A percentile compares a stretch with the other conserved stretches of the same genome.
Conservation (phyloP, 2,329 filamentous ascomycete genomes). For the Fusarium irregulare region DNA sequence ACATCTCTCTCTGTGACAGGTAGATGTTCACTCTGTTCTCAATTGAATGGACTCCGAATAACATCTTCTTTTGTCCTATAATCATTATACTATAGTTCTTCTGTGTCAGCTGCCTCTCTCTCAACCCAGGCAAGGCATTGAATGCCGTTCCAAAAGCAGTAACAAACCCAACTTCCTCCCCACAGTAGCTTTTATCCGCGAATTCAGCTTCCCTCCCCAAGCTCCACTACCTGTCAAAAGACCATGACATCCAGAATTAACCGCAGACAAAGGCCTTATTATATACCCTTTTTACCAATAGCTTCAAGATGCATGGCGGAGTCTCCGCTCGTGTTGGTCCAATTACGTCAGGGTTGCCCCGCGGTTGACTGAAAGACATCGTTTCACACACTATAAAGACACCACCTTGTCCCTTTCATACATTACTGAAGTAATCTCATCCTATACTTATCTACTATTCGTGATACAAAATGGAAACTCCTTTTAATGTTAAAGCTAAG, state of each 20-base stretch:
- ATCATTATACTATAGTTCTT: accelerated
- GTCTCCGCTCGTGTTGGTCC: not conserved
- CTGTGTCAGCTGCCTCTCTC: not conserved
- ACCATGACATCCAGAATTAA: slow-evolving; percentile 1
- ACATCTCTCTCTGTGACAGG: not conserved
- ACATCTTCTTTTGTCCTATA: not conserved
- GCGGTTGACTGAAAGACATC: slow-evolving; percentile 4
- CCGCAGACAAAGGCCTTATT: not conserved
- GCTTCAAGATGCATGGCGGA: slow-evolving; percentile 11
- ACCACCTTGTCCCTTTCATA: not conserved
- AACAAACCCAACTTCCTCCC: not conserved
- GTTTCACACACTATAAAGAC: slow-evolving; percentile 15
- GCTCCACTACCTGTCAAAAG: not conserved
- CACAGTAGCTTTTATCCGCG: not conserved
- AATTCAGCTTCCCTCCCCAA: not conserved
- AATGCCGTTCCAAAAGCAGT: not conserved
- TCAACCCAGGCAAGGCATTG: not conserved
- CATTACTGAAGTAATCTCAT: not conserved
- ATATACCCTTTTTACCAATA: not conserved
- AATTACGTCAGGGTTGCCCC: slow-evolving; percentile 40
- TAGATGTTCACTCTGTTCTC: accelerated
- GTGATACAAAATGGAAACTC: slow-evolving; percentile 20
- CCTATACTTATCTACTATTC: not conserved
- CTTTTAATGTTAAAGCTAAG: slow-evolving; percentile 61
- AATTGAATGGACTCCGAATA: accelerated